These are phyloP conservation scores for Epichloe elymi DNA, from an alignment of 2,329 filamentous ascomycete genomes.

Conservation along the genomic window DNA sequence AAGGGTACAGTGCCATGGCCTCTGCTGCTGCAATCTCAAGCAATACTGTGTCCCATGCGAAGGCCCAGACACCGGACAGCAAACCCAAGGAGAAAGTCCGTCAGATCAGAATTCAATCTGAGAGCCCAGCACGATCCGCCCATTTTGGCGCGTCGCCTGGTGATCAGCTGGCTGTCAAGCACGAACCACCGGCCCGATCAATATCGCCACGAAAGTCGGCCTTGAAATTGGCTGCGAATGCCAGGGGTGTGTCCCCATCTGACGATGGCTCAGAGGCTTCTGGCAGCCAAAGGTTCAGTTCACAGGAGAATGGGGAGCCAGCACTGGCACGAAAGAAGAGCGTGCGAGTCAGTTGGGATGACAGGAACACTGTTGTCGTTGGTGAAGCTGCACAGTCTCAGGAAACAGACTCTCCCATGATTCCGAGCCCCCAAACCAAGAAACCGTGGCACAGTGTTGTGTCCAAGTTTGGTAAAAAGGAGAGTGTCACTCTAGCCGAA, in stretches of 20 bases:
- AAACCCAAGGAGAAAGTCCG: constrained; percentile 8
- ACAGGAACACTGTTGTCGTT: constrained; percentile 43
- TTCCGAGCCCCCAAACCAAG: constrained; percentile 23
- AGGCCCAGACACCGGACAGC: neutral
- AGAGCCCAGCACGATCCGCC: constrained; percentile 53
- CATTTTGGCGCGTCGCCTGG: constrained; percentile 47
- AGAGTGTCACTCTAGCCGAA: constrained; percentile 35
- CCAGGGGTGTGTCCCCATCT: constrained; percentile 35
- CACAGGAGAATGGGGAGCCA: constrained; percentile 23
- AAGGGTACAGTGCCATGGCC: constrained; percentile 7
- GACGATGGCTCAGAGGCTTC: constrained; percentile 34
- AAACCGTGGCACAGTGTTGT: constrained; percentile 40
- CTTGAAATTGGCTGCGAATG: constrained; percentile 48
- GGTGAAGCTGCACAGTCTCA: constrained; percentile 30
- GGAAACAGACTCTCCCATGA: constrained; percentile 26
- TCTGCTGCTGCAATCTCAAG: constrained; percentile 19
- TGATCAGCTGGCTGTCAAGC: constrained; percentile 43
- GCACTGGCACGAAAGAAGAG: constrained; percentile 43
- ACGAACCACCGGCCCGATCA: constrained; percentile 57
- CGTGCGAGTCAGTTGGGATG: constrained; percentile 67
- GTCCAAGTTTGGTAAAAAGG: constrained; percentile 37
- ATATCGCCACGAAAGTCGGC: constrained; percentile 68
- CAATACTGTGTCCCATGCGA: neutral
- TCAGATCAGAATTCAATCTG: constrained; percentile 29
- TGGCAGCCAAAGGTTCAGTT: constrained; percentile 12